Evolutionary conservation across 106 monocot species (phyloP).

Genomic region (Iris macrosiphon): DNA sequence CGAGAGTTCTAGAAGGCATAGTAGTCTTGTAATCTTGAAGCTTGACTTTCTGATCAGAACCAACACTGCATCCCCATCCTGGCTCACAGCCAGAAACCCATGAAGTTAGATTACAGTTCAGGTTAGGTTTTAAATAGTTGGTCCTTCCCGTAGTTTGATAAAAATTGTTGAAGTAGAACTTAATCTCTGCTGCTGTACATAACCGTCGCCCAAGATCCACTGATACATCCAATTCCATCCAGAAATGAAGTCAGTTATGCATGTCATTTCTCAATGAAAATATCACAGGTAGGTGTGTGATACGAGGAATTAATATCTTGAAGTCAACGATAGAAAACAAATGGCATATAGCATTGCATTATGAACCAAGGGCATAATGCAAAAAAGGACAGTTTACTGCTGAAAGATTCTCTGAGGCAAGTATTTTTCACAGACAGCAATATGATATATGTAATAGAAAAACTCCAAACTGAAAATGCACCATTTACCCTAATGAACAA

Average conservation of each 20-base stretch:
- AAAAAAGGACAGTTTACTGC: background rate
- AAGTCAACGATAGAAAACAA: too few relatives aligned
- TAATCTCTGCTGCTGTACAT: constrained; percentile 30
- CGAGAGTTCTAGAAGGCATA: constrained; percentile 30
- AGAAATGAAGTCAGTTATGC: background rate
- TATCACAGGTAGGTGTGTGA: too few relatives aligned
- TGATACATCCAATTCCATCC: constrained; percentile 6
- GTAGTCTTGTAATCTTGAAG: constrained; percentile 36
- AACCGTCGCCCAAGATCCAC: constrained; percentile 25
- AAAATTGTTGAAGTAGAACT: constrained; percentile 33
- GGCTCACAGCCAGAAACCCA: constrained; percentile 87
- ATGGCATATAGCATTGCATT: background rate
- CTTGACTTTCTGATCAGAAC: constrained; percentile 30
- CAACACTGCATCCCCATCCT: constrained; percentile 83
- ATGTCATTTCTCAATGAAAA: background rate
- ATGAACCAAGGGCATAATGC: background rate
- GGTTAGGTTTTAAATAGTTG: constrained; percentile 62
- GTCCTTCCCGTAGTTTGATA: constrained; percentile 7
- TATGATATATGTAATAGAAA: too few relatives aligned
- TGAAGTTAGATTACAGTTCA: constrained; percentile 75
- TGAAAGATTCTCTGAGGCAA: background rate
- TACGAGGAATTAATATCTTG: too few relatives aligned
- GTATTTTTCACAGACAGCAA: too few relatives aligned
- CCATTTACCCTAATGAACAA: too few relatives aligned
- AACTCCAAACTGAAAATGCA: too few relatives aligned